These are phyloP conservation scores for Theobroma cacao DNA, from an alignment of 345 rosid genomes.

Conservation along the genomic window DNA sequence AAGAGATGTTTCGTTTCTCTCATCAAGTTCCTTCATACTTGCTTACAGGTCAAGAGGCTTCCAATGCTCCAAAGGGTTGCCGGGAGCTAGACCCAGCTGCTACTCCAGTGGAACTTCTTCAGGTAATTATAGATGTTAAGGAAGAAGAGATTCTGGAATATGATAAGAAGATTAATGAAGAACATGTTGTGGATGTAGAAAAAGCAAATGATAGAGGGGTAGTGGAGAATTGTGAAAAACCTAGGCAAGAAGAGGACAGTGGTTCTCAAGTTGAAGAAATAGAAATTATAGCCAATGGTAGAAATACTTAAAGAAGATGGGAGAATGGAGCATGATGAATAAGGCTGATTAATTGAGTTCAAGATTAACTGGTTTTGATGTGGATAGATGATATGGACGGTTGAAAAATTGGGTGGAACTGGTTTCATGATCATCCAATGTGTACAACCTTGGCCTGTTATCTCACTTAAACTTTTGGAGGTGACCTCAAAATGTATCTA, in stretches of 20 bases:
- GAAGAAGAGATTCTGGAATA: slow-evolving; percentile 34
- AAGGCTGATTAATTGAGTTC: slow-evolving; percentile 14
- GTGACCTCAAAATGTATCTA: not conserved
- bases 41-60: slow-evolving; percentile 62
- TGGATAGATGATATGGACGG: not conserved
- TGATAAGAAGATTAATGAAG: slow-evolving; percentile 13
- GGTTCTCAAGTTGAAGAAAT: slow-evolving; percentile 14
- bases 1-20: slow-evolving; percentile 66
- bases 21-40: slow-evolving; percentile 63
- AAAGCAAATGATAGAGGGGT: slow-evolving; percentile 2
- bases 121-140: slow-evolving; percentile 31
- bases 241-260: slow-evolving; percentile 3
- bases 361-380: slow-evolving; percentile 1
- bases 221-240: slow-evolving; percentile 9
- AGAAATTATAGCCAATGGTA: slow-evolving; percentile 6
- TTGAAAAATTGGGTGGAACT: not conserved
- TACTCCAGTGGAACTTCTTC: slow-evolving; percentile 55
- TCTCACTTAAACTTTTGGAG: not conserved
- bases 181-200: slow-evolving; percentile 7
- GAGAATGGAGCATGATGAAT: slow-evolving; percentile 14
- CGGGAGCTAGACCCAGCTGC: slow-evolving; percentile 73
- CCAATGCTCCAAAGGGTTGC: slow-evolving; percentile 60
- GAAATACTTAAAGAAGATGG: slow-evolving; percentile 4
- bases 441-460: not conserved
- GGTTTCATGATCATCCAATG: not conserved